A percentile compares a stretch with the other conserved stretches of the same genome.
Evolutionary conservation across 1,284 basidiomycete genomes (phyloP).

Genomic region (Apiotrichum brassicae): DNA sequence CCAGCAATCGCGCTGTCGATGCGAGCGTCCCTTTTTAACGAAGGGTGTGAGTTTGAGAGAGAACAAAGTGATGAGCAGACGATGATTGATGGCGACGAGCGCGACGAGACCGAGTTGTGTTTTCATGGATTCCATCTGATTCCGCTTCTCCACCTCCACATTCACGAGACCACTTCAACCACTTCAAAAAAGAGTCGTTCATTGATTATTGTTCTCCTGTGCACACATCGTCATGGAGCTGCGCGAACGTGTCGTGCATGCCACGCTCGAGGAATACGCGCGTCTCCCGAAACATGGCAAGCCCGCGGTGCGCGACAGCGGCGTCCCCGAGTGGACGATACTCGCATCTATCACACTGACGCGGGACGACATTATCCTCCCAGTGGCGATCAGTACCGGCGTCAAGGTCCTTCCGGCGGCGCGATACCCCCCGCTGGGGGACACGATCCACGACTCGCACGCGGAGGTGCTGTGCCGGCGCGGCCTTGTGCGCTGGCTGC

Average conservation of each 20-base stretch:
- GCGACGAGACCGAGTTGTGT: no score
- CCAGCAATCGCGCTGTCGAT: no score
- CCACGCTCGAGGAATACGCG: slow-evolving; percentile 20
- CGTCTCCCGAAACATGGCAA: slow-evolving; percentile 40
- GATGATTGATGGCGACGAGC: no score
- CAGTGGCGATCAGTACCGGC: slow-evolving; percentile 72
- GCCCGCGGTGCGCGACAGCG: slow-evolving; percentile 39
- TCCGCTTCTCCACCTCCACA: no score
- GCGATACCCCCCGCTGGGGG: slow-evolving; percentile 62
- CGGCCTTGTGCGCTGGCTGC: slow-evolving; percentile 70
- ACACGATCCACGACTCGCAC: slow-evolving; percentile 80
- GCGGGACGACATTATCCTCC: slow-evolving; percentile 37
- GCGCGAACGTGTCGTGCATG: slow-evolving; percentile 6
- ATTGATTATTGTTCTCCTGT: no score
- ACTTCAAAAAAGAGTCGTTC: no score
- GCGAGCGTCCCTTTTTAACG: no score
- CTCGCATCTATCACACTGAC: slow-evolving; percentile 39
- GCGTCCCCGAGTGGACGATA: slow-evolving; percentile 46
- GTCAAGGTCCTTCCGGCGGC: slow-evolving; percentile 73
- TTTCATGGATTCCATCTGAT: neutral
- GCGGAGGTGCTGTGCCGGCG: slow-evolving; percentile 82
- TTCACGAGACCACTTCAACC: no score
- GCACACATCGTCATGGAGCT: no score
- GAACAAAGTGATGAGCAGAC: no score
- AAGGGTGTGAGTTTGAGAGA: no score